These are phyloP conservation scores for Metschnikowia koreensis DNA, from an alignment of 805 yeast species.

Conservation along the genomic window DNA sequence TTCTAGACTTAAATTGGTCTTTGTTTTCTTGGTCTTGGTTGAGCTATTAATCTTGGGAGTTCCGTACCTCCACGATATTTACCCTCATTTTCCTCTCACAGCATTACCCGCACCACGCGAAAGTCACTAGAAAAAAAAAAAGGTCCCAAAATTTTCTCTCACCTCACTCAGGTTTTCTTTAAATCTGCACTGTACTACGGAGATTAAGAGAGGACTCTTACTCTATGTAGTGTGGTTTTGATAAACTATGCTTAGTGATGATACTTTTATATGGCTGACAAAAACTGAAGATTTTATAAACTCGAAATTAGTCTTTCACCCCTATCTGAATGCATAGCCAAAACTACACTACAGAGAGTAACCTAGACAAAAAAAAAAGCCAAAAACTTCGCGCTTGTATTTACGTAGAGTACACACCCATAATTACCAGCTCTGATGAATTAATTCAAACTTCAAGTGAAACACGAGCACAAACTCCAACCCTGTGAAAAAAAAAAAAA, in stretches of 20 bases:
- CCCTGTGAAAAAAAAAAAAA: background rate
- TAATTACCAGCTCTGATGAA: background rate
- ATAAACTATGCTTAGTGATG: slow-evolving; percentile 18
- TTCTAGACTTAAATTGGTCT: background rate
- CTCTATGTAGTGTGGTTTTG: slow-evolving; percentile 13
- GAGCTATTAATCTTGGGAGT: background rate
- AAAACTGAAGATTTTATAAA: slow-evolving; percentile 16
- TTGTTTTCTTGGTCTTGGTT: background rate
- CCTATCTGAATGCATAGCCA: slow-evolving; percentile 22
- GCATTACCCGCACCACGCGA: slow-evolving; percentile 4
- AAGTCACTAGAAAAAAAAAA: background rate
- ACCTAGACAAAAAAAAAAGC: background rate
- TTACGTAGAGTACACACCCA: background rate
- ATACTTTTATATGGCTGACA: slow-evolving; percentile 17
- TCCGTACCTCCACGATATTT: background rate
- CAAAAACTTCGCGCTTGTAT: background rate
- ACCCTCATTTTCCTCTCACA: background rate
- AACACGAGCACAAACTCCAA: background rate
- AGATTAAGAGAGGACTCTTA: slow-evolving; percentile 18
- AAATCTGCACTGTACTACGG: slow-evolving; percentile 2
- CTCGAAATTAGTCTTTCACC: slow-evolving; percentile 26
- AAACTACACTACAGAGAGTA: slow-evolving; percentile 1
- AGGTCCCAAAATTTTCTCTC: background rate
- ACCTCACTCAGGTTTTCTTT: background rate
- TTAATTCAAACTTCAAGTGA: too few species aligned